Evolutionary conservation across 768 basidiomycete genomes (phyloP), one percentile per base, ranked within the genome.

Genomic region (Pleurotus tuber-regium): DNA sequence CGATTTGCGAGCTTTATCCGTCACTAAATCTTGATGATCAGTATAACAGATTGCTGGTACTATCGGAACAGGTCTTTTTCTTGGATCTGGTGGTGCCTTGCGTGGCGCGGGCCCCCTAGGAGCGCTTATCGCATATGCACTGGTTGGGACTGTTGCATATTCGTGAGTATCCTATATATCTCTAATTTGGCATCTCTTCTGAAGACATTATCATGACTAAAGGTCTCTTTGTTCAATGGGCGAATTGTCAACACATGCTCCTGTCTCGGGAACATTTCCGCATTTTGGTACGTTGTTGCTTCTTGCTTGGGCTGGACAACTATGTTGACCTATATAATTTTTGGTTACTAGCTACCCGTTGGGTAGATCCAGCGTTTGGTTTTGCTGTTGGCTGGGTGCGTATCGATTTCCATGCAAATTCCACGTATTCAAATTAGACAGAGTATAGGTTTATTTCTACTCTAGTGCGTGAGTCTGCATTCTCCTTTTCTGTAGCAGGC

Each of bases 191-290:
- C n/a, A n/a, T n/a, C n/a, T n/a, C n/a, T n/a, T n/a, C n/a, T n/a
- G n/a, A n/a, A n/a, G n/a, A n/a, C n/a, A n/a, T n/a, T n/a, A n/a
- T n/a, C n/a, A n/a, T n/a, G n/a, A n/a, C n/a, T n/a, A n/a, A n/a
- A 81, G 79, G 7, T 78, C 83, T 3, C 66, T 89, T 14, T 84
- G 84, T 58, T 78, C 82, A 2, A 63, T 88, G 14, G 87, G 82
- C 25, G 88, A 90, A 67, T 85, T 89, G 86, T 84, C 86, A 14
- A 80, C 84, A 4, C 79, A 79, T 66, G 87, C 86, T 1, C 87
- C 88, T 3, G 80, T 89, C 46, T 85, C 87, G 3, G 88, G 88
- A 16, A 83, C 85, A 0, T 89, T 87, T 62, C 84, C 86, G 18
- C 85, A 87, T 65, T 88, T 77, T 63, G 82, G 80, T 77, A 43